Conservation (phyloP, 31 red algal genomes). For the Porphyra umbilicalis region DNA sequence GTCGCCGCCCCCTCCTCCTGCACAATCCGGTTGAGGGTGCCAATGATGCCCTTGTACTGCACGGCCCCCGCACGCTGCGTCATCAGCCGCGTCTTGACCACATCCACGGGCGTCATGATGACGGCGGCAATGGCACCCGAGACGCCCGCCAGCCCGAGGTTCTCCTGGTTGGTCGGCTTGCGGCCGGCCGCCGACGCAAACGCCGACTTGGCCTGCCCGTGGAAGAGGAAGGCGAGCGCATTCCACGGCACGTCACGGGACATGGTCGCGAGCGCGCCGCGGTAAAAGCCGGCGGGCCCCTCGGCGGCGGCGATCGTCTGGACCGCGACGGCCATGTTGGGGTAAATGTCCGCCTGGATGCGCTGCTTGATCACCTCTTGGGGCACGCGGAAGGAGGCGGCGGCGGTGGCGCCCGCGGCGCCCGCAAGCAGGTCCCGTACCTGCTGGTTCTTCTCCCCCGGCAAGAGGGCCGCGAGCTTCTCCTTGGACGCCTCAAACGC, state of each 20-base stretch:
- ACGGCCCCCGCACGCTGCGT: slow-evolving; percentile 57
- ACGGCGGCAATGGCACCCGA: slow-evolving; percentile 81
- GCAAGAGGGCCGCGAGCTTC: slow-evolving; percentile 35
- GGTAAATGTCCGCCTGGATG: slow-evolving; percentile 98
- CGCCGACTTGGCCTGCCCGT: slow-evolving; percentile 67
- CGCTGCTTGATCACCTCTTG: slow-evolving; percentile 98
- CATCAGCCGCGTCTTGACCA: slow-evolving; percentile 98
- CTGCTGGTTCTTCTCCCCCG: slow-evolving; percentile 41
- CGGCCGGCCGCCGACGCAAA: slow-evolving; percentile 51
- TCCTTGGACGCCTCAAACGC: slow-evolving; percentile 89
- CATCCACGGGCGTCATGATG: slow-evolving; percentile 96
- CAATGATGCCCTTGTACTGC: slow-evolving; percentile 59
- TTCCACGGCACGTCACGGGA: slow-evolving; percentile 99
- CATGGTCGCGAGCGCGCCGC: slow-evolving; percentile 83
- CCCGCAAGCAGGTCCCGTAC: slow-evolving; percentile 71
- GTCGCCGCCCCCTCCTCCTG: slow-evolving; percentile 81
- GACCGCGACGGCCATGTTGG: slow-evolving; percentile 76
- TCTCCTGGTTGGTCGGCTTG: slow-evolving; percentile 70
- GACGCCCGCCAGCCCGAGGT: slow-evolving; percentile 77
- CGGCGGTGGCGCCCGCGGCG: slow-evolving; percentile 72
- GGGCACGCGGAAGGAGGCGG: slow-evolving; percentile 77
- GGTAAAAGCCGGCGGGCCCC: slow-evolving; percentile 75
- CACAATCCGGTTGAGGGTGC: slow-evolving; percentile 67
- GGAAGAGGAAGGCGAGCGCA: slow-evolving; percentile 95
- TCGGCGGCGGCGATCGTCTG: slow-evolving; percentile 53